A percentile compares a stretch with the other conserved stretches of the same genome.
Evolutionary conservation across 2,329 filamentous ascomycete species (phyloP).

Genomic region (Fusarium aywerte): DNA sequence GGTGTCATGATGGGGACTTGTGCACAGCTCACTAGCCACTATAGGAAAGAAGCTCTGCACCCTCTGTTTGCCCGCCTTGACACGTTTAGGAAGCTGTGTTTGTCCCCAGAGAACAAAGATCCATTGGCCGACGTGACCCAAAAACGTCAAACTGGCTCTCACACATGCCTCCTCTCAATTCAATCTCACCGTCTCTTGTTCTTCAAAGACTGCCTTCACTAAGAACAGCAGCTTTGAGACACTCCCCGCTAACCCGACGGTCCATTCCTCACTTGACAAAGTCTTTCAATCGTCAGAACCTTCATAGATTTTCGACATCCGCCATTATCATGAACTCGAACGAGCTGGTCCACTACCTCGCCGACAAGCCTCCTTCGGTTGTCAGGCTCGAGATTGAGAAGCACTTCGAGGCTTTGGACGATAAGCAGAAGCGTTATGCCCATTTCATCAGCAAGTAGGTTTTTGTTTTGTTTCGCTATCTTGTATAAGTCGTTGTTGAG

Average conservation of each 20-base stretch:
- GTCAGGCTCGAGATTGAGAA: slow-evolving; percentile 90
- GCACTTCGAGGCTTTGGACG: slow-evolving; percentile 83
- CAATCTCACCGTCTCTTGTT: slow-evolving; percentile 50
- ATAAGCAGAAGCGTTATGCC: slow-evolving; percentile 87
- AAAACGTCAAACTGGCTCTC: slow-evolving; percentile 35
- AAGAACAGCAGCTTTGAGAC: slow-evolving; percentile 48
- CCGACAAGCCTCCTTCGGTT: slow-evolving; percentile 88
- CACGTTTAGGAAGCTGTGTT: slow-evolving; percentile 45
- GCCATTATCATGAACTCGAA: slow-evolving; percentile 64
- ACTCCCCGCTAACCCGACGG: slow-evolving; percentile 37
- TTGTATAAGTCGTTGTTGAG: not conserved
- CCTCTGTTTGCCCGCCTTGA: slow-evolving; percentile 26
- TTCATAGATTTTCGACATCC: slow-evolving; percentile 49
- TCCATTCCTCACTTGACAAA: slow-evolving; percentile 40
- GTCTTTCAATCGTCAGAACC: slow-evolving; percentile 37
- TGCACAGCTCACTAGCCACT: slow-evolving; percentile 25
- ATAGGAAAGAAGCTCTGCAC: slow-evolving; percentile 26
- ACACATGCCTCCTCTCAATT: slow-evolving; percentile 48
- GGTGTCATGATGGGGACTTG: slow-evolving; percentile 20
- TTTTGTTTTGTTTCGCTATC: not conserved
- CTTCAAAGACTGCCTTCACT: slow-evolving; percentile 51
- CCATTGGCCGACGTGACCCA: slow-evolving; percentile 37
- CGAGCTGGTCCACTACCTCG: slow-evolving; percentile 81
- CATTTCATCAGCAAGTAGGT: slow-evolving; percentile 85
- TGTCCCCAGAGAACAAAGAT: slow-evolving; percentile 37